Conservation (phyloP, 2,329 filamentous ascomycete species). For the Helminthosporium solani region DNA sequence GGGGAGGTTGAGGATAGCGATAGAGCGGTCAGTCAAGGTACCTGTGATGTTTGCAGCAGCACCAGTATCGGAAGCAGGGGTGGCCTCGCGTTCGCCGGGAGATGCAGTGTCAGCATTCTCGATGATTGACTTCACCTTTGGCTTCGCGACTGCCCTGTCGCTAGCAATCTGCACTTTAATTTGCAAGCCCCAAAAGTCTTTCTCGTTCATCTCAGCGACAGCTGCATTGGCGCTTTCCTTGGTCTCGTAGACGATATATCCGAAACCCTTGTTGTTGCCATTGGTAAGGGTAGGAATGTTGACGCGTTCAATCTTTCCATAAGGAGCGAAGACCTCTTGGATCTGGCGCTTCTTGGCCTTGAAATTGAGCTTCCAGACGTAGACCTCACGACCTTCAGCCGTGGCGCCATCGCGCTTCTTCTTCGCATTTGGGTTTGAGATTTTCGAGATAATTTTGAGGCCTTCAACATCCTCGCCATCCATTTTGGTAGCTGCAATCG, state of each 20-base stretch:
- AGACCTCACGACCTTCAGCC: conserved; percentile 84
- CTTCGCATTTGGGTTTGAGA: conserved; percentile 78
- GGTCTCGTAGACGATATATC: conserved; percentile 74
- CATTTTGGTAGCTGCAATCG: conserved; percentile 62
- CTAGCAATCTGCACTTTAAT: conserved; percentile 60
- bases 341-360: conserved; percentile 73
- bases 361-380: conserved; percentile 82
- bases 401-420: conserved; percentile 77
- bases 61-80: conserved; percentile 28
- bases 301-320: conserved; percentile 71
- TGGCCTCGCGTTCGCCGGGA: conserved; percentile 40
- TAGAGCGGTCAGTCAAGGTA: conserved; percentile 60
- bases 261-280: conserved; percentile 73
- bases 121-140: conserved; percentile 48
- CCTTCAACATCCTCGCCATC: conserved; percentile 68
- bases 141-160: conserved; percentile 47
- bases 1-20: conserved; percentile 81
- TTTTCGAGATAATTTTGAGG: conserved; percentile 71
- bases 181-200: conserved; percentile 66
- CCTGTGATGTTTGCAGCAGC: conserved; percentile 17
- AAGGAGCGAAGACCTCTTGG: conserved; percentile 68
- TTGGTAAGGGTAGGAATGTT: conserved; percentile 65
- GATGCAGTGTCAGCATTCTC: conserved; percentile 47
- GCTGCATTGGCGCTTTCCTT: conserved; percentile 67
- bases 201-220: conserved; percentile 64